These are phyloP conservation scores for Myriosclerotinia scirpicola DNA, from an alignment of 2,329 filamentous ascomycete species.

Conservation along the genomic window DNA sequence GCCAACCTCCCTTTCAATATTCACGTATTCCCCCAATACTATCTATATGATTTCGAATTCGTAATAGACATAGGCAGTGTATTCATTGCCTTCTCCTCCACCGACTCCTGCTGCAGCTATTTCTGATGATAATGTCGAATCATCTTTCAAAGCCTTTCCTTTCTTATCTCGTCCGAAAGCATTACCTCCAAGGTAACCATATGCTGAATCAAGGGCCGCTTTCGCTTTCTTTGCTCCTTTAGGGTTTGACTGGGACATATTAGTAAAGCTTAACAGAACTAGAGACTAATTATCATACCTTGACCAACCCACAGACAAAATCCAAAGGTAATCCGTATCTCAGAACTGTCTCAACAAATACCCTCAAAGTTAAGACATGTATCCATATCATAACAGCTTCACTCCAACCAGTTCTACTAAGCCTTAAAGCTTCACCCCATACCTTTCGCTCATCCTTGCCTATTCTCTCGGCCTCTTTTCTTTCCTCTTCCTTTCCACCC, in stretches of 20 bases:
- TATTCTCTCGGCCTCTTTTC: constrained; percentile 79
- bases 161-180: constrained; percentile 93
- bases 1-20: constrained; percentile 25
- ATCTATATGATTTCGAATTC: constrained; percentile 71
- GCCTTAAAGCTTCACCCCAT: constrained; percentile 85
- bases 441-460: constrained; percentile 85
- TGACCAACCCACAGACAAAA: constrained; percentile 80
- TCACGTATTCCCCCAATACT: not conserved
- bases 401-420: constrained; percentile 90
- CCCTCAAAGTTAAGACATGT: constrained; percentile 83
- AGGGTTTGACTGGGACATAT: constrained; percentile 64
- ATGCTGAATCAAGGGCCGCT: constrained; percentile 75
- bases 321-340: constrained; percentile 90
- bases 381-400: constrained; percentile 96
- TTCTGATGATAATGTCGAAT: constrained; percentile 74
- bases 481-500: constrained; percentile 85
- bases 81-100: constrained; percentile 71
- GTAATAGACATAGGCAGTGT: constrained; percentile 96
- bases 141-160: constrained; percentile 87
- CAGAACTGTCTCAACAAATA: constrained; percentile 98
- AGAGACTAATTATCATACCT: constrained; percentile 55
- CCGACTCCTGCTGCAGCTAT: constrained; percentile 73
- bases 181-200: constrained; percentile 91
- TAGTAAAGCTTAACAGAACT: constrained; percentile 25
- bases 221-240: constrained; percentile 81